Base-by-base conservation (phyloP, 2,329 filamentous ascomycete genomes). In the Alternaria postmessia region DNA sequence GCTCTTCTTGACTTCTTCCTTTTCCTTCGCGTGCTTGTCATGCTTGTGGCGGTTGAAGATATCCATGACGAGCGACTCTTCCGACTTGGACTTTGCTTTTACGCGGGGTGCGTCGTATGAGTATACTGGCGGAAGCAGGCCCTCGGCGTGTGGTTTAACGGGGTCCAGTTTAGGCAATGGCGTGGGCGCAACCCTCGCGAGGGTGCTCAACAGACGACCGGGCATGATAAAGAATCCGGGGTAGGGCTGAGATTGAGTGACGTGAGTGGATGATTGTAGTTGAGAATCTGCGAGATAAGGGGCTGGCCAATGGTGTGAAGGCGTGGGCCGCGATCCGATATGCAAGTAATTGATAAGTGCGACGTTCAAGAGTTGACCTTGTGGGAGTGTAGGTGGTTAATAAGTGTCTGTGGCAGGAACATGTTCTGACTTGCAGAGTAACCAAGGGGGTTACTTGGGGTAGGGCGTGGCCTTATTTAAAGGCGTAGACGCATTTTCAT, bases 41-140 rank as follows among this genome's bases (percentile, higher is more conserved):
- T 70, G 68, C 54, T 64, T 62, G 70, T 78, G 75, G 68, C 77
- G 77, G 65, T 77, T 78, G 66, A 79, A 74, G 24, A 75, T 73
- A 48, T 79, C 77, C 76, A 79, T 79, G 67, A 76, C 70, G 49
- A 76, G 68, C 4, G 75, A 77, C 56, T 76, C 74, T 41, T 76
- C 72, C 4, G 75, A 77, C 51, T 63, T 71, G 55, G 64, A 59
- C 54, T 70, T 69, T 53, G 64, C 63, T 60, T 72, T 71, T 48
- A 69, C 58, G 4, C 54, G 48, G 20, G 75, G 75, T 20, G 74
- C 69, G 49, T 77, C 66, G 67, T 75, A 69, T 1, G 73, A 77
- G 61, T 78, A 78, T 56, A 71, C 67, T 30, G 75, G 75, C n/a
- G 75, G 75, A 14, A 76, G 69, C 16, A 73, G 66, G 18, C 70